These are phyloP conservation scores for Plantago lanceolata DNA, from an alignment of 305 asterid species.

Conservation along the genomic window DNA sequence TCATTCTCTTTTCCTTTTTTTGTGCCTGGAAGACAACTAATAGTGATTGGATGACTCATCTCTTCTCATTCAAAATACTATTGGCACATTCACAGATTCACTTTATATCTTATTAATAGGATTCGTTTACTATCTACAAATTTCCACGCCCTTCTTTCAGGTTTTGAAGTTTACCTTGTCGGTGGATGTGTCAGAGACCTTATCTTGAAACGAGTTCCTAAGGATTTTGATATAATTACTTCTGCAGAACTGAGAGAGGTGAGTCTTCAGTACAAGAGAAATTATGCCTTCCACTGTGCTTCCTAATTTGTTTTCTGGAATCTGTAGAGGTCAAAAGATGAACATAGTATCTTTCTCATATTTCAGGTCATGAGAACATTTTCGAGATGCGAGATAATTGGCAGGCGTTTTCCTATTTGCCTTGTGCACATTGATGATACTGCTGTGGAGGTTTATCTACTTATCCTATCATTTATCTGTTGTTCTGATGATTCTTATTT, in stretches of 20 bases:
- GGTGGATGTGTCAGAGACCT: constrained; percentile 98
- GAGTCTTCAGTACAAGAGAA: constrained; percentile 15
- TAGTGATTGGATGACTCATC: background rate
- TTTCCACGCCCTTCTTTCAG: constrained; percentile 31
- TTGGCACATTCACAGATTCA: background rate
- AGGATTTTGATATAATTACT: constrained; percentile 84
- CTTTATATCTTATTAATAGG: constrained; percentile 1
- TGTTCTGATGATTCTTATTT: constrained; percentile 1
- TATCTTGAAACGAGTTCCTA: constrained; percentile 63
- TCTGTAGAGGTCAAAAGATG: background rate
- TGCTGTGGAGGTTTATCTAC: constrained; percentile 65
- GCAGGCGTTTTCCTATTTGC: constrained; percentile 89
- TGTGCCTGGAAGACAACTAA: background rate
- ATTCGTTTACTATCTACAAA: constrained; percentile 8
- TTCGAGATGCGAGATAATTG: constrained; percentile 70
- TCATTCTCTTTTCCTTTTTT: background rate
- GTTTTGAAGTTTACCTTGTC: constrained; percentile 89
- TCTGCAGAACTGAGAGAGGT: constrained; percentile 87
- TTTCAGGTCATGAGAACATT: constrained; percentile 75
- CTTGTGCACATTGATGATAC: constrained; percentile 75
- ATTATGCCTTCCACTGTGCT: background rate
- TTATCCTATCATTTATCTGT: constrained; percentile 13
- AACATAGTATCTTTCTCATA: constrained; percentile 2
- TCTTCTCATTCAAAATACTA: background rate
- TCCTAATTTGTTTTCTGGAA: constrained; percentile 3